Evolutionary conservation across 2,329 filamentous ascomycete species (phyloP).

Genomic region (Venturia nashicola): DNA sequence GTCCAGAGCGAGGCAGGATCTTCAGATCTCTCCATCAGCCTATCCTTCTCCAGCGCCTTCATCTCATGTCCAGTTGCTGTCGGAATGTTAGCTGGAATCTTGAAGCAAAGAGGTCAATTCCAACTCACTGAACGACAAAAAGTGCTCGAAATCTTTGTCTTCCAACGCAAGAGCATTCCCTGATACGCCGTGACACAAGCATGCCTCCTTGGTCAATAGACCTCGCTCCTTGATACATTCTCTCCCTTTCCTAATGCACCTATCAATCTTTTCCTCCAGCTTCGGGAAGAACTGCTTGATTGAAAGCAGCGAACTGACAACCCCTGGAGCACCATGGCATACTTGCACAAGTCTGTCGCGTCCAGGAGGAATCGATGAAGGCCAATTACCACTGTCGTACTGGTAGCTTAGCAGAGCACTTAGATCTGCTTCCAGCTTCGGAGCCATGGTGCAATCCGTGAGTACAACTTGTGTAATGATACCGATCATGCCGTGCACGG

Average conservation of each 20-base stretch:
- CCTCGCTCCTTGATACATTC: slow-evolving; percentile 45
- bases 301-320: slow-evolving; percentile 45
- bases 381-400: slow-evolving; percentile 51
- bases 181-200: slow-evolving; percentile 52
- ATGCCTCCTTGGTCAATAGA: slow-evolving; percentile 50
- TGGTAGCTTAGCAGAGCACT: slow-evolving; percentile 47
- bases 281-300: slow-evolving; percentile 44
- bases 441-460: slow-evolving; percentile 42
- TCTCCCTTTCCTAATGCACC: slow-evolving; percentile 38
- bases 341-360: slow-evolving; percentile 47
- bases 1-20: slow-evolving; percentile 39
- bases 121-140: slow-evolving; percentile 36
- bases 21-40: slow-evolving; percentile 38
- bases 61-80: slow-evolving; percentile 40
- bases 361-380: slow-evolving; percentile 38
- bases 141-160: slow-evolving; percentile 40
- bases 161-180: slow-evolving; percentile 49
- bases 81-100: background rate
- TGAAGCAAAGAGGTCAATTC: background rate
- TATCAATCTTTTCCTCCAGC: slow-evolving; percentile 40
- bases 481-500: slow-evolving; percentile 55
- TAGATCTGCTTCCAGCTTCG: slow-evolving; percentile 41
- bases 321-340: slow-evolving; percentile 55
- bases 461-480: slow-evolving; percentile 59
- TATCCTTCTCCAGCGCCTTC: slow-evolving; percentile 39